Base-by-base conservation (phyloP, 495 filamentous ascomycete genomes). In the Aspergillus cristatus region DNA sequence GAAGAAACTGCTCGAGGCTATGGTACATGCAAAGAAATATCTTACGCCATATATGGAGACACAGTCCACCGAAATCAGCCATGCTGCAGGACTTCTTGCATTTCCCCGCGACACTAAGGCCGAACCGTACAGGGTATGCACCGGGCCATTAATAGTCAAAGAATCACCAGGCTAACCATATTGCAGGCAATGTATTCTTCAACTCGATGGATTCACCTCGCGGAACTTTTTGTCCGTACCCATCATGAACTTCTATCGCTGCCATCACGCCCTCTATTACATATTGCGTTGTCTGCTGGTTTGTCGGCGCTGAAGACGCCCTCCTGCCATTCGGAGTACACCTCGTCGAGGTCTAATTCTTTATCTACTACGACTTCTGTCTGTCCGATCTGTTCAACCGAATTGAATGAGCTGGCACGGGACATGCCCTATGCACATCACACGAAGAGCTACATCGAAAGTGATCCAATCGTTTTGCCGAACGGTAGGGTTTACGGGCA, bases 261-360 rank as follows among this genome's bases (percentile, higher is more conserved):
- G 8, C 91, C 91, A 0, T 64, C 77, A 5, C 72, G 78, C 10
- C 93, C 93, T 2, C 71, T 94, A n/a, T 72, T 98, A 14, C 86
- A 95, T 57, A 86, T 88, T 44, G 93, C 91, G 12, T 73, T 98
- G 18, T 86, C 81, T 0, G 87, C 91, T 1, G 91, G 91, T 14
- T 72, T 98, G 14, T 95, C 89, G 0, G 88, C 91, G 1, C 80
- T 98, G 33, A 98, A 98, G 53, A 96, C 93, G 2, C 93, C 91
- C 1, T 76, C 88, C 8, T 98, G 91, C 59, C 89, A 98, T 67
- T 84, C 82, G 7, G 64, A 65, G 41, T 72, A 70, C 41, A 70
- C 73, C 3, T 65, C 73, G 38, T 70, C 71, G 30, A 75, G 69
- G 33, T 72, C 71, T 5, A 81, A 78, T 48, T 68, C 73, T 22